Percentiles rank a stretch among this genome's conserved stretches.
These are phyloP conservation scores for Penicillium occitanis DNA, from an alignment of 2,329 filamentous ascomycete genomes.

Conservation along the genomic window DNA sequence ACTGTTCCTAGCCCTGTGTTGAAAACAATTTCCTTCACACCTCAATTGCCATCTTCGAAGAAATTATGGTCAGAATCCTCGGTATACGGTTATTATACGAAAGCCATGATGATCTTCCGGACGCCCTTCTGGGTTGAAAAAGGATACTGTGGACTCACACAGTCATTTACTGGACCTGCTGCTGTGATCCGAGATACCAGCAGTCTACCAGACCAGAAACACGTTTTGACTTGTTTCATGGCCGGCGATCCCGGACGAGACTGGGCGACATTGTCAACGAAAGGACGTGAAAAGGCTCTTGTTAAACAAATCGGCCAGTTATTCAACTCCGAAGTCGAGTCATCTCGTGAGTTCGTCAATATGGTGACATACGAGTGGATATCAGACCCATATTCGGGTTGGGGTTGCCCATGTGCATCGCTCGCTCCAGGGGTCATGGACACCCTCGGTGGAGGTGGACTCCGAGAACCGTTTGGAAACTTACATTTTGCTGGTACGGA, in stretches of 20 bases:
- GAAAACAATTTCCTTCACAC: slow-evolving; percentile 50
- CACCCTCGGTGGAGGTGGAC: slow-evolving; percentile 28
- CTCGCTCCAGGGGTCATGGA: slow-evolving; percentile 42
- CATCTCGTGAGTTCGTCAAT: slow-evolving; percentile 22
- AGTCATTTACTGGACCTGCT: slow-evolving; percentile 41
- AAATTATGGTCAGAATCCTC: slow-evolving; percentile 25
- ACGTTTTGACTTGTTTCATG: slow-evolving; percentile 45
- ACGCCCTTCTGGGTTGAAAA: slow-evolving; percentile 48
- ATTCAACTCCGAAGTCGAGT: slow-evolving; percentile 1
- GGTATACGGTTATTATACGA: not conserved
- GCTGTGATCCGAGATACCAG: slow-evolving; percentile 47
- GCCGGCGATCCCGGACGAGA: slow-evolving; percentile 28
- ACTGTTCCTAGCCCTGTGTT: slow-evolving; percentile 51
- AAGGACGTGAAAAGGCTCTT: slow-evolving; percentile 21
- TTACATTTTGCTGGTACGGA: slow-evolving; percentile 59
- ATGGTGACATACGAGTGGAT: slow-evolving; percentile 42
- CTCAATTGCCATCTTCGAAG: slow-evolving; percentile 47
- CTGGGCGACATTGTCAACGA: slow-evolving; percentile 35
- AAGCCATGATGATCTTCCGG: slow-evolving; percentile 30
- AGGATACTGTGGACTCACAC: slow-evolving; percentile 41
- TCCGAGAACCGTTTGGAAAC: slow-evolving; percentile 41
- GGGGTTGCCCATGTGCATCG: slow-evolving; percentile 38
- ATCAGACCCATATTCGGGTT: slow-evolving; percentile 42
- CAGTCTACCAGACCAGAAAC: slow-evolving; percentile 26
- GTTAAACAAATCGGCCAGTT: not conserved